A percentile compares a stretch with the other conserved stretches of the same genome.
These are phyloP conservation scores for Elsinoe necatrix DNA, from an alignment of 2,329 filamentous ascomycete genomes.

Conservation along the genomic window DNA sequence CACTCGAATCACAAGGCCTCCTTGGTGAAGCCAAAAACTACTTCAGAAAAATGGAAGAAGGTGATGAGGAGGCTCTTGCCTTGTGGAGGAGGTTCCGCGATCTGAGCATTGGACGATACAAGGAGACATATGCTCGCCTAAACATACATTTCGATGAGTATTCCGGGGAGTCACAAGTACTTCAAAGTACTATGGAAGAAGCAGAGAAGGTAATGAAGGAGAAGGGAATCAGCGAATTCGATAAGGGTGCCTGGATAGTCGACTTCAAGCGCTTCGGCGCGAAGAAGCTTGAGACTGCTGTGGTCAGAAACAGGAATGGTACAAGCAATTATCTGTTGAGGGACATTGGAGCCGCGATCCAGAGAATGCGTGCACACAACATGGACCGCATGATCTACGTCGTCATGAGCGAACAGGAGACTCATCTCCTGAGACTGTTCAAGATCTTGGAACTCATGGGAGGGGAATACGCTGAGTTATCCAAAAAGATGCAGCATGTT, in stretches of 20 bases:
- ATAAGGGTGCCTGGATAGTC: slow-evolving; percentile 58
- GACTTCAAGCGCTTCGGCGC: slow-evolving; percentile 58
- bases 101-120: slow-evolving; percentile 56
- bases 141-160: slow-evolving; percentile 60
- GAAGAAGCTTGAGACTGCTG: slow-evolving; percentile 60
- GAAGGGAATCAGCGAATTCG: slow-evolving; percentile 53
- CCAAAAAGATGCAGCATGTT: slow-evolving; percentile 52
- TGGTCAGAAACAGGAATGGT: slow-evolving; percentile 59
- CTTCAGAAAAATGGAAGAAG: slow-evolving; percentile 60
- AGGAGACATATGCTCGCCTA: slow-evolving; percentile 53
- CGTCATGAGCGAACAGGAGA: slow-evolving; percentile 55
- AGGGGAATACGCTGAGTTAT: slow-evolving; percentile 45
- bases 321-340: slow-evolving; percentile 61
- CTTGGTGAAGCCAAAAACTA: slow-evolving; percentile 56
- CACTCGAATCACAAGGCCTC: slow-evolving; percentile 42
- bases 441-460: slow-evolving; percentile 57
- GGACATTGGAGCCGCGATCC: slow-evolving; percentile 58
- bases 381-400: slow-evolving; percentile 64
- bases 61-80: slow-evolving; percentile 49
- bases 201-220: slow-evolving; percentile 52
- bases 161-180: slow-evolving; percentile 61
- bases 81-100: slow-evolving; percentile 58
- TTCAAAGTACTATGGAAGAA: slow-evolving; percentile 51
- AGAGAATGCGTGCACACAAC: slow-evolving; percentile 53
- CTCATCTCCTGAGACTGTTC: slow-evolving; percentile 57